Base-by-base conservation (phyloP, 768 basidiomycete species). In the Macrolepiota fuliginosa region DNA sequence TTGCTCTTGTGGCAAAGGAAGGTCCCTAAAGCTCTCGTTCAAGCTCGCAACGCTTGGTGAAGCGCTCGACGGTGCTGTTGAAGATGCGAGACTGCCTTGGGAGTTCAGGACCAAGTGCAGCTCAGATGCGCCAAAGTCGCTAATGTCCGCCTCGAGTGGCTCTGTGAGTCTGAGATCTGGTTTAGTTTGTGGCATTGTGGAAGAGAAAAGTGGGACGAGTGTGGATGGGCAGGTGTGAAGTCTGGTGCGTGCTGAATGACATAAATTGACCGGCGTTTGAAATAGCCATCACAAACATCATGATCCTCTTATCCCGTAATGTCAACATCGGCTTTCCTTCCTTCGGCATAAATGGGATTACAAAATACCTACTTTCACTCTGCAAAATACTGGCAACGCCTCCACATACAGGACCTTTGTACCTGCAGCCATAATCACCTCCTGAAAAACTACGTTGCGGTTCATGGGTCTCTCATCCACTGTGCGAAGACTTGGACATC, bases 121-220 rank as follows among this genome's bases (percentile, higher is more conserved):
- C 11, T 19, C 27, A 25, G 22, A 40, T 19, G 19, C 22, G 35
- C 22, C 36, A 19, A 55, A 55, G 35, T 61, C 54, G 22, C 51
- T 54, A 35, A 55, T 61, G 53, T 55, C 60, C n/a, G 45, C 60
- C 54, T 61, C 54, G 19, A 59, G 37, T 15, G 27, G 58, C 25
- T 32, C 50, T 22, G 42, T 17, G n/a, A n/a, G 27, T 27, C 24
- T 25, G 9, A 32, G 11, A 10, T 27, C 10, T 42, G 55, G n/a
- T 17, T 45, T 42, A 3, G 1, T 13, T 13, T 56, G 42, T 4
- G 40, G n/a, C 24, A 42, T 45, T 12, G 39, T 22, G 56, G 56
- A 5, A 42, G 47, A 24, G 54, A 25, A 15, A 25, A 39, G 37
- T 39, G 36, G 36, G 32, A n/a, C 17, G 25, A 12, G 11, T 25